Percentiles rank a stretch among this genome's conserved stretches.
Evolutionary conservation across 2,329 filamentous ascomycete species (phyloP).

Genomic region (Botrytis cinerea): DNA sequence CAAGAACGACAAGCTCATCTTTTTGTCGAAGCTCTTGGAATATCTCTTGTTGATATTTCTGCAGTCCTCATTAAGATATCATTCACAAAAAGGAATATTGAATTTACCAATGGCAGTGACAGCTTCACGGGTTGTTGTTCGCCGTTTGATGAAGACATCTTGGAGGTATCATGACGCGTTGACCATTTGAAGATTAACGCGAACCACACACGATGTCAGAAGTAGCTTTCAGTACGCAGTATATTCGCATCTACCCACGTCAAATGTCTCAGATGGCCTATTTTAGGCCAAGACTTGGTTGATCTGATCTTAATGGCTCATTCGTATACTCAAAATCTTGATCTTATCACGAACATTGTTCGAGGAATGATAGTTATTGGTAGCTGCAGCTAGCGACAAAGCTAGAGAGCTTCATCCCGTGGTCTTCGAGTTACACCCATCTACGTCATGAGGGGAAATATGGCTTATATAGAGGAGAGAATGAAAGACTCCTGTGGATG

Average conservation of each 20-base stretch:
- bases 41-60: conserved; percentile 92
- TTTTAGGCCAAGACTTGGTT: background rate
- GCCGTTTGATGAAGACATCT: conserved; percentile 44
- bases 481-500: background rate
- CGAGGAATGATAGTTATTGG: background rate
- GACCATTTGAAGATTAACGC: conserved; percentile 12
- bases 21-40: conserved; percentile 87
- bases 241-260: background rate
- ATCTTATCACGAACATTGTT: background rate
- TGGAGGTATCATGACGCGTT: conserved; percentile 33
- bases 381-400: background rate
- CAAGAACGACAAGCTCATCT: conserved; percentile 91
- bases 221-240: background rate
- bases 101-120: conserved; percentile 68
- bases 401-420: background rate
- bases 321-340: background rate
- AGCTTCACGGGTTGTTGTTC: conserved; percentile 73
- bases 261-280: background rate
- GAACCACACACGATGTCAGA: conserved; percentile 20
- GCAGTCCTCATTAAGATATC: conserved; percentile 27
- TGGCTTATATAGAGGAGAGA: conserved; percentile 19
- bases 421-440: conserved; percentile 1
- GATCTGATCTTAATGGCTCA: background rate
- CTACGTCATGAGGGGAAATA: conserved; percentile 25
- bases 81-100: background rate